Percentiles rank a stretch among this genome's conserved stretches.
Evolutionary conservation across 768 basidiomycete genomes (phyloP).

Genomic region (Calocera cornea): DNA sequence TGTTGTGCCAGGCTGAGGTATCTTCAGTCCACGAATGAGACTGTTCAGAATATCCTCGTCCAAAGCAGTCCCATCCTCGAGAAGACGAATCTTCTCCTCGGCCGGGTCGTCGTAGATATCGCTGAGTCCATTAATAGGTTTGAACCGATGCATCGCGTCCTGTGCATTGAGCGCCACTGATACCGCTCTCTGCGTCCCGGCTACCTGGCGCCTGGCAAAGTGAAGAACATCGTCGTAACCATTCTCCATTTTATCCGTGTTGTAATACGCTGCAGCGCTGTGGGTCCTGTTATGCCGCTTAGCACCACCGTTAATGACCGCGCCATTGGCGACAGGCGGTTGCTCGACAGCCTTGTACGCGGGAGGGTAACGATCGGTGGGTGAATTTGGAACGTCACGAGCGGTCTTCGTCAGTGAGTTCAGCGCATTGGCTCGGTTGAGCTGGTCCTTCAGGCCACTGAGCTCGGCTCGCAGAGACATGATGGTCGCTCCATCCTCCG

Average conservation of each 20-base stretch:
- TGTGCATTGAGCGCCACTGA: conserved; percentile 81
- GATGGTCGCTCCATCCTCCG: conserved; percentile 79
- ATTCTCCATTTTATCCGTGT: conserved; percentile 39
- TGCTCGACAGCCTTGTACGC: conserved; percentile 46
- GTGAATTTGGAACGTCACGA: conserved; percentile 63
- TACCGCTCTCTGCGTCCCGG: conserved; percentile 64
- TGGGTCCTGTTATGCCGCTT: conserved; percentile 69
- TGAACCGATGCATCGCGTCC: conserved; percentile 53
- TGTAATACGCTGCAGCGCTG: conserved; percentile 71
- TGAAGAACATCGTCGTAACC: conserved; percentile 67
- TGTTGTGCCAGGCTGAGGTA: conserved; percentile 76
- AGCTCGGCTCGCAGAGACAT: conserved; percentile 85
- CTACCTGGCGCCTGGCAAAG: conserved; percentile 49
- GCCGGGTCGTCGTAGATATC: conserved; percentile 79
- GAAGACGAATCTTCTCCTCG: conserved; percentile 86
- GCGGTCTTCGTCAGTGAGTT: conserved; percentile 67
- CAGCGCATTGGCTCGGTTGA: conserved; percentile 88
- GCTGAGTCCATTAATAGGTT: conserved; percentile 47
- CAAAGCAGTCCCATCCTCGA: conserved; percentile 78
- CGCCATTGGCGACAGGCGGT: conserved; percentile 12
- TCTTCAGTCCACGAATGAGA: conserved; percentile 81
- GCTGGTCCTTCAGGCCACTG: conserved; percentile 80
- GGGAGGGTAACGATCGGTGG: conserved; percentile 58
- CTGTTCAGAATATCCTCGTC: conserved; percentile 91
- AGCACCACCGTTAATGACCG: conserved; percentile 17